phyloP scores from a whole-genome alignment of 106 monocot species.

The Platanthera guangdongensis region DNA sequence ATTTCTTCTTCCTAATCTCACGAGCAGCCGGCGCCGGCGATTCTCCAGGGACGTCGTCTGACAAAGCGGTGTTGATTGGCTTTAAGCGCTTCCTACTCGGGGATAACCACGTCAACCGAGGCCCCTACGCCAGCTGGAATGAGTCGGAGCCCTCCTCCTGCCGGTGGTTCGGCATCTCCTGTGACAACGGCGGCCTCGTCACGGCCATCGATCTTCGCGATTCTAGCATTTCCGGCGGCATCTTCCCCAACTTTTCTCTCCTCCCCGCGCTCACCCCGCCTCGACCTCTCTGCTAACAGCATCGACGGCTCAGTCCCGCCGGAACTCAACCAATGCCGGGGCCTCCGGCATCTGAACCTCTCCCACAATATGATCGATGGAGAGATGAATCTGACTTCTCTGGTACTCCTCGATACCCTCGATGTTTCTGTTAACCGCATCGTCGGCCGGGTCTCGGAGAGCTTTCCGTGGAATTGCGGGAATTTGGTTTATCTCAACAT shows the following conservation, averaged over 20 bases:
- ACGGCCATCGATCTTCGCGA: slow-evolving; percentile 35
- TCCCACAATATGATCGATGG: slow-evolving; percentile 67
- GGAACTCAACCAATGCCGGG: slow-evolving; percentile 40
- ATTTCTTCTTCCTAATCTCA: not conserved
- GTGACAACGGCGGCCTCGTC: slow-evolving; percentile 35
- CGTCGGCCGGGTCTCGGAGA: slow-evolving; percentile 22
- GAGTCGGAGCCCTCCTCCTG: slow-evolving; percentile 42
- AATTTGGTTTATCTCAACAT: slow-evolving; percentile 50
- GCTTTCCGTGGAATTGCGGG: slow-evolving; percentile 43
- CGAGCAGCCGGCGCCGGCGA: slow-evolving; percentile 2
- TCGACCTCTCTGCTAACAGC: slow-evolving; percentile 67
- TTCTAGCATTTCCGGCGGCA: slow-evolving; percentile 39
- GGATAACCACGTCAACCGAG: slow-evolving; percentile 29
- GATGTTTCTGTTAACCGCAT: slow-evolving; percentile 63
- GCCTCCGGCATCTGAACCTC: slow-evolving; percentile 52
- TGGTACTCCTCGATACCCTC: slow-evolving; percentile 31
- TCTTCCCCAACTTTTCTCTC: slow-evolving; percentile 43
- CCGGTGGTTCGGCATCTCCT: slow-evolving; percentile 53
- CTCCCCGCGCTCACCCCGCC: slow-evolving; percentile 43
- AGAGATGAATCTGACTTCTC: slow-evolving; percentile 38
- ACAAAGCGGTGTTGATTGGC: slow-evolving; percentile 39
- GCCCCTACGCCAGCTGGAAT: slow-evolving; percentile 44
- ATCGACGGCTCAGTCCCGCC: slow-evolving; percentile 38
- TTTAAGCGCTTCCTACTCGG: slow-evolving; percentile 35
- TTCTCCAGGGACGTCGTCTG: slow-evolving; percentile 14